phyloP scores from a whole-genome alignment of 129 eudicot genomes.

The Arctium lappa region DNA sequence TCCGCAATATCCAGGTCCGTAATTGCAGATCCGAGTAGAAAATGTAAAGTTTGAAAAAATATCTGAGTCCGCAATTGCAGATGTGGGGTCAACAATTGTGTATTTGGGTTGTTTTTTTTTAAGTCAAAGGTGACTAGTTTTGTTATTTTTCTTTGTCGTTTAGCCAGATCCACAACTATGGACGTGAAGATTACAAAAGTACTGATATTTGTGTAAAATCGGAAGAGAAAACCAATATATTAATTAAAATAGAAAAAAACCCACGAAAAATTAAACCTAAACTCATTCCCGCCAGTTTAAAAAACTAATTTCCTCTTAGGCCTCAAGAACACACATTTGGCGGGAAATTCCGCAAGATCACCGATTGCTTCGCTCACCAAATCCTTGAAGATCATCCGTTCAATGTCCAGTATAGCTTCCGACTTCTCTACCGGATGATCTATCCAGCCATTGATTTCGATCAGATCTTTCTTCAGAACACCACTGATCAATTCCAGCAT shows the following conservation, averaged over 20 bases:
- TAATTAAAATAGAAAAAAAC: background rate
- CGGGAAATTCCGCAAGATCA: constrained; percentile 54
- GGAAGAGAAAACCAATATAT: too few relatives aligned
- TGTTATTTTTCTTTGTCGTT: too few relatives aligned
- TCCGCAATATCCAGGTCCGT: too few relatives aligned
- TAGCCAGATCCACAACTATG: too few relatives aligned
- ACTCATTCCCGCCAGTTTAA: constrained; percentile 9
- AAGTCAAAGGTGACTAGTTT: too few relatives aligned
- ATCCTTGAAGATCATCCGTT: constrained; percentile 79
- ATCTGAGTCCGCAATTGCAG: too few relatives aligned
- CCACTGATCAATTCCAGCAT: constrained; percentile 49
- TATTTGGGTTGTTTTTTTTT: too few relatives aligned
- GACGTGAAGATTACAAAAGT: too few relatives aligned
- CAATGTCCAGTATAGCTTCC: constrained; percentile 65
- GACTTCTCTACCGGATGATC: constrained; percentile 62
- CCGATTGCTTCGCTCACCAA: constrained; percentile 58
- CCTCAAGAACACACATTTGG: constrained; percentile 31
- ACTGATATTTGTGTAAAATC: too few relatives aligned
- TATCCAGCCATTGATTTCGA: constrained; percentile 56
- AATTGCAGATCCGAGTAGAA: too few relatives aligned
- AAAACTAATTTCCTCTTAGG: constrained; percentile 76
- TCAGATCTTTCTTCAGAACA: constrained; percentile 61
- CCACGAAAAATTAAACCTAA: background rate
- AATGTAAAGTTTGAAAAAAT: too few relatives aligned
- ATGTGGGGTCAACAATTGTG: too few relatives aligned